Conservation (phyloP, 192 early-diverging fungal species). For the Allomyces arbusculus region DNA sequence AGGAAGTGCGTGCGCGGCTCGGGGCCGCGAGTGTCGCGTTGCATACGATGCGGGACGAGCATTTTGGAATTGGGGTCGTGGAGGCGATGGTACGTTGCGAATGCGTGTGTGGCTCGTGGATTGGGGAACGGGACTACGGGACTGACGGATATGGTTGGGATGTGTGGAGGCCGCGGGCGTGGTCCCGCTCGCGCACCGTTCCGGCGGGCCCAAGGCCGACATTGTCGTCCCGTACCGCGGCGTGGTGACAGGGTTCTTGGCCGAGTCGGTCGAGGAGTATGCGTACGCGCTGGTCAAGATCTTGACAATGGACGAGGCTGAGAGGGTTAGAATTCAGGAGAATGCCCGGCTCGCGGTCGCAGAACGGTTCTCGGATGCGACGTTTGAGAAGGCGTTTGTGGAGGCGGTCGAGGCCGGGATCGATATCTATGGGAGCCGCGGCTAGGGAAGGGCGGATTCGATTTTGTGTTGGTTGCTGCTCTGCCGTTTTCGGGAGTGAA, state of each 20-base stretch:
- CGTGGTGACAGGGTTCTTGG: conserved; percentile 28
- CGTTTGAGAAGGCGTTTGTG: conserved; percentile 13
- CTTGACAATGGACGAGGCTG: conserved; percentile 16
- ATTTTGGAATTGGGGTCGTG: conserved; percentile 94
- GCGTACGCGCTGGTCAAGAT: conserved; percentile 29
- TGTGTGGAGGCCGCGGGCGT: conserved; percentile 51
- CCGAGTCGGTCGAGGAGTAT: conserved; percentile 38
- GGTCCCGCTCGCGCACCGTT: conserved; percentile 59
- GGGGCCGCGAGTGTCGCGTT: conserved; percentile 49
- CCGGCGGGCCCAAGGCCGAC: conserved; percentile 70
- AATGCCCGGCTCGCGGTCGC: conserved; percentile 39
- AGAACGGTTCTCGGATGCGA: conserved; percentile 48
- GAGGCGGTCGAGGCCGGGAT: no score
- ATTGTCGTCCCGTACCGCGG: conserved; percentile 39
- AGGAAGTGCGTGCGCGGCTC: conserved; percentile 39
- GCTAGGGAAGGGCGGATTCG: no score
- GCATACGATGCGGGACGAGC: conserved; percentile 95
- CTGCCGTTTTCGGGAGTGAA: no score
- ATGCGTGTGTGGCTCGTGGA: no score
- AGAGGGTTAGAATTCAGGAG: conserved; percentile 23
- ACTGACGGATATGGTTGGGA: no score
- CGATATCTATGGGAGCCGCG: no score
- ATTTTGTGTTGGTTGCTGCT: no score
- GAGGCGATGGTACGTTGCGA: conserved; percentile 76
- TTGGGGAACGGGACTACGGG: no score